phyloP scores from a whole-genome alignment of 208 protist genomes.

The Balamuthia mandrillaris region DNA sequence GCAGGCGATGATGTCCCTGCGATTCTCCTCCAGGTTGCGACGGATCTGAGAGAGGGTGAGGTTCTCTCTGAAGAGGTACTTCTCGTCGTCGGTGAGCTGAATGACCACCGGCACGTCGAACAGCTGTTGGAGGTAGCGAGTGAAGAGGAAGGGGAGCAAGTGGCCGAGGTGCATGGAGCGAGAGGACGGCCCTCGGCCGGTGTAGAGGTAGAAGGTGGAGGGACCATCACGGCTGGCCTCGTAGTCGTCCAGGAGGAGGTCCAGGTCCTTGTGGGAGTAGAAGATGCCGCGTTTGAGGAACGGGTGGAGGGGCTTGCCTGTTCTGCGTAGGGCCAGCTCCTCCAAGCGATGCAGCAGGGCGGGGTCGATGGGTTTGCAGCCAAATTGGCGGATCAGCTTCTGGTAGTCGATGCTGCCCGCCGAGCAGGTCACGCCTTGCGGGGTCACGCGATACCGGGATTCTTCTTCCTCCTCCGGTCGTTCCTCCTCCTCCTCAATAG shows the following conservation, averaged over 20 bases:
- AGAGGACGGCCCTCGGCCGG: slow-evolving; percentile 94
- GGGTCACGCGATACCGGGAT: too few relatives aligned
- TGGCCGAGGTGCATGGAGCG: slow-evolving; percentile 97
- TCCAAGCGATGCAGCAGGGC: slow-evolving; percentile 63
- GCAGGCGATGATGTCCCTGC: slow-evolving; percentile 98
- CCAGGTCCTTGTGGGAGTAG: slow-evolving; percentile 95
- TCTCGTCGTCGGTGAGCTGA: slow-evolving; percentile 99
- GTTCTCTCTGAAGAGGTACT: slow-evolving; percentile 96
- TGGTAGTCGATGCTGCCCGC: slow-evolving; percentile 71
- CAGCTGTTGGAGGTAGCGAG: slow-evolving; percentile 94
- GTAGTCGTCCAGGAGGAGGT: slow-evolving; percentile 81
- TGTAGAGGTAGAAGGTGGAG: slow-evolving; percentile 99
- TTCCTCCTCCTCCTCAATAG: slow-evolving; percentile 22
- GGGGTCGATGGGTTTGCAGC: slow-evolving; percentile 57
- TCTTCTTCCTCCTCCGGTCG: slow-evolving; percentile 58
- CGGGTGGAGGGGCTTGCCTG: slow-evolving; percentile 74
- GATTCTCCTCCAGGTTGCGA: slow-evolving; percentile 84
- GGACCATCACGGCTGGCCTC: slow-evolving; percentile 77
- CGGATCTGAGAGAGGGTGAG: slow-evolving; percentile 76
- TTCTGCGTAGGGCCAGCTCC: slow-evolving; percentile 50
- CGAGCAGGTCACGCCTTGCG: too few relatives aligned
- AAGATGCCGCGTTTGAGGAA: slow-evolving; percentile 90
- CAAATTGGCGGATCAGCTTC: slow-evolving; percentile 75
- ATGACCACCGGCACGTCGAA: slow-evolving; percentile 95
- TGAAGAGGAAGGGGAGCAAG: slow-evolving; percentile 96